Evolutionary conservation across 495 filamentous ascomycete species (phyloP).

Genomic region (Neurospora cerealis): DNA sequence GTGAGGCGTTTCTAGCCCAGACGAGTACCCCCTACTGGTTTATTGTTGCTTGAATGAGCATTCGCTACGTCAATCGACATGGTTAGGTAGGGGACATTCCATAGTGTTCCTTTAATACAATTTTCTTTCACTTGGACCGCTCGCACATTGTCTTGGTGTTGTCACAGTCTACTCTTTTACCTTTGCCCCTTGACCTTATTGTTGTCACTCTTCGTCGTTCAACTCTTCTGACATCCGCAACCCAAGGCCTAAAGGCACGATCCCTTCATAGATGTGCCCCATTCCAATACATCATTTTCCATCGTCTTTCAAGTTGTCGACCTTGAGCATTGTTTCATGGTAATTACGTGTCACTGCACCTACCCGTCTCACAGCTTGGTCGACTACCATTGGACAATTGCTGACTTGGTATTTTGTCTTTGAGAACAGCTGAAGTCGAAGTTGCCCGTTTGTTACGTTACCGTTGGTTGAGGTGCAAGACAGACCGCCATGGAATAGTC

Average conservation of each 20-base stretch:
- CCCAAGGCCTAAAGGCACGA: neutral
- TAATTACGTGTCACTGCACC: neutral
- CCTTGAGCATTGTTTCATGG: neutral
- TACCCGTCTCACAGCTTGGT: neutral
- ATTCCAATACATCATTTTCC: neutral
- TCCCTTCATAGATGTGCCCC: neutral
- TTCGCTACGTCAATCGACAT: neutral
- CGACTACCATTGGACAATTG: neutral
- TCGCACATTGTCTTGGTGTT: neutral
- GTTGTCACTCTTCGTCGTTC: neutral
- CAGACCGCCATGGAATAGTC: neutral
- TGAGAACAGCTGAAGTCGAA: neutral
- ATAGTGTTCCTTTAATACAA: neutral
- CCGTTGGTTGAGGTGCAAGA: neutral
- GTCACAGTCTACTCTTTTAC: neutral
- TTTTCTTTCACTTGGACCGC: neutral
- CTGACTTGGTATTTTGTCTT: neutral
- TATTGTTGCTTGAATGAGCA: constrained; percentile 1
- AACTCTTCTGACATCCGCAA: neutral
- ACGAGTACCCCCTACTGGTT: neutral
- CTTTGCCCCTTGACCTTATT: neutral
- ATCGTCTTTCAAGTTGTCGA: neutral
- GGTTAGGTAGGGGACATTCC: neutral
- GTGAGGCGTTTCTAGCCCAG: neutral
- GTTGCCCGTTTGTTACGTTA: neutral